Conservation (phyloP, 208 protist species). For the Wallacemonas rigidus region DNA sequence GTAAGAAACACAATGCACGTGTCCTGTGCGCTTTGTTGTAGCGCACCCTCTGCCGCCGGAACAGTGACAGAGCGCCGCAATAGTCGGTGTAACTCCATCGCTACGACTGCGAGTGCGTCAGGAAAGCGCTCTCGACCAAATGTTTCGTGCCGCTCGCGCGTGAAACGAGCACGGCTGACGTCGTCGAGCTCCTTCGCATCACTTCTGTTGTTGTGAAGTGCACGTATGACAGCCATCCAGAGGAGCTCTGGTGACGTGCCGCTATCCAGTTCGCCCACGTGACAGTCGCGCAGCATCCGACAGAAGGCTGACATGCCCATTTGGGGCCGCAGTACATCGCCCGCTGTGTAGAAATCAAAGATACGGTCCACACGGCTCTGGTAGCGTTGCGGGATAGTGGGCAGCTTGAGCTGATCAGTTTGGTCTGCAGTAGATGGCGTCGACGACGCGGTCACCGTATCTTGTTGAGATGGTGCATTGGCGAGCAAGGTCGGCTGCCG, state of each 20-base stretch:
- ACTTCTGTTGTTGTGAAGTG: slow-evolving; percentile 16
- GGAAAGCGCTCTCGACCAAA: slow-evolving; percentile 39
- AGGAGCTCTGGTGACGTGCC: slow-evolving; percentile 52
- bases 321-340: slow-evolving; percentile 36
- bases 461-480: too few species aligned
- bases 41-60: not conserved
- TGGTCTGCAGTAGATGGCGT: too few species aligned
- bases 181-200: too few species aligned
- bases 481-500: too few species aligned
- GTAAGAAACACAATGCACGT: slow-evolving; percentile 11
- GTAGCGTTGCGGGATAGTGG: slow-evolving; percentile 22
- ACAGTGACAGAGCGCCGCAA: not conserved
- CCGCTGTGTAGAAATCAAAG: slow-evolving; percentile 59
- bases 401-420: not conserved
- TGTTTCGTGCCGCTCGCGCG: slow-evolving; percentile 10
- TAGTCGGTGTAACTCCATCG: slow-evolving; percentile 7
- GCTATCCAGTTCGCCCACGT: slow-evolving; percentile 25
- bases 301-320: slow-evolving; percentile 60
- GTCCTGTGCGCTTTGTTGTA: slow-evolving; percentile 7
- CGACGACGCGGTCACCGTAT: too few species aligned
- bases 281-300: slow-evolving; percentile 48
- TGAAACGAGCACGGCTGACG: not conserved
- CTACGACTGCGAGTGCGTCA: slow-evolving; percentile 1
- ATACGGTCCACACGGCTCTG: slow-evolving; percentile 34
- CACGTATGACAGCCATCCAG: slow-evolving; percentile 64